Evolutionary conservation across 169 alveolate genomes (phyloP).

Genomic region (Plasmodium vivax): DNA sequence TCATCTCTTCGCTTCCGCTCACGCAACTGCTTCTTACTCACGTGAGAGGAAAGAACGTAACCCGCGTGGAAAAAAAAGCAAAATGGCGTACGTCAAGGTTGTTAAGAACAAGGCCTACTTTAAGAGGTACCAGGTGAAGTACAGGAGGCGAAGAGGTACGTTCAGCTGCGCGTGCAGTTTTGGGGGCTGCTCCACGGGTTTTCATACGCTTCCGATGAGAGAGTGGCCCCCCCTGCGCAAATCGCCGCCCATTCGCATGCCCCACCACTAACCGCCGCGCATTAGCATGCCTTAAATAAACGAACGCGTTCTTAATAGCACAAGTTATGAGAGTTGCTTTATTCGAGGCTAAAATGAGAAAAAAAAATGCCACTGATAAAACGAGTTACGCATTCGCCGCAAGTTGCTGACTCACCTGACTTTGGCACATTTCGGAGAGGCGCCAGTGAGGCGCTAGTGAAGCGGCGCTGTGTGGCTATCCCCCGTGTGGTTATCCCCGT

Average conservation of each 20-base stretch:
- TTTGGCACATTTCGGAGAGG: constrained; percentile 7
- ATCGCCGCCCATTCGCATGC: no score
- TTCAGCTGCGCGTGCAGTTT: neutral
- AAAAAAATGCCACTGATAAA: constrained; percentile 48
- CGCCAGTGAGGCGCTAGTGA: no score
- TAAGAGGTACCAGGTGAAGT: constrained; percentile 99
- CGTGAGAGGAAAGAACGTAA: neutral
- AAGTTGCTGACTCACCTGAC: constrained; percentile 69
- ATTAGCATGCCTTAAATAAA: constrained; percentile 39
- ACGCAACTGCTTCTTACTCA: neutral
- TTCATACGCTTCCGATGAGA: neutral
- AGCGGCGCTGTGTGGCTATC: no score
- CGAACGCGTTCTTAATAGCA: constrained; percentile 12
- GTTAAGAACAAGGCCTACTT: constrained; percentile 98
- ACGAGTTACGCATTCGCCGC: constrained; percentile 39
- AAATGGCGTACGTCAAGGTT: constrained; percentile 98
- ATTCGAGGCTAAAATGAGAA: constrained; percentile 61
- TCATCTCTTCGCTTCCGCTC: neutral
- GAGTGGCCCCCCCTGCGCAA: neutral
- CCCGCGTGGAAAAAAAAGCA: constrained; percentile 24
- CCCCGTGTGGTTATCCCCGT: neutral
- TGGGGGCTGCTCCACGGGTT: no score
- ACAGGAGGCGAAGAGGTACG: constrained; percentile 98
- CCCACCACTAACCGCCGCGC: neutral
- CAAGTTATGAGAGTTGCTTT: constrained; percentile 32